A percentile compares a stretch with the other conserved stretches of the same genome.
These are phyloP conservation scores for Metschnikowia chrysomelidarum DNA, from an alignment of 805 yeast genomes.

Conservation along the genomic window DNA sequence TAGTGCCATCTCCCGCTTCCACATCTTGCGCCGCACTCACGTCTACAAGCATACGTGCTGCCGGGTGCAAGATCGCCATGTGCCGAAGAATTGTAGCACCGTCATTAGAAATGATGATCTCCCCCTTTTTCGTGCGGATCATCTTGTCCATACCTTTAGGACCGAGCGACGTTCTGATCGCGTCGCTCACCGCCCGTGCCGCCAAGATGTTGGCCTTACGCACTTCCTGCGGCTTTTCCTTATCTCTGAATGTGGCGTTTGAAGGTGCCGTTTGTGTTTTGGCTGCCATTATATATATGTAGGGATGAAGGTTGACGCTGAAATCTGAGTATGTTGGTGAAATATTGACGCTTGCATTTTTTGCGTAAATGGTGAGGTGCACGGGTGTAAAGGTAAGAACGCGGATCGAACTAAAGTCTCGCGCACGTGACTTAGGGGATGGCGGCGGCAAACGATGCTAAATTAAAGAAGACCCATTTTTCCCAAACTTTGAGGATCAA, in stretches of 20 bases:
- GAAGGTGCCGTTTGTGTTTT: conserved; percentile 44
- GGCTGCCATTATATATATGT: no score
- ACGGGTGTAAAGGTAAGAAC: no score
- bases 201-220: conserved; percentile 86
- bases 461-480: no score
- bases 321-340: no score
- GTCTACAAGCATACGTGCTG: conserved; percentile 95
- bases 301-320: no score
- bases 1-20: conserved; percentile 99
- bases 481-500: no score
- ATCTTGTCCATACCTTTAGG: conserved; percentile 99
- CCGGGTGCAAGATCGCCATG: conserved; percentile 99
- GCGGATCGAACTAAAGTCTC: no score
- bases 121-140: conserved; percentile 92
- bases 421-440: no score
- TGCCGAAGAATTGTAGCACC: conserved; percentile 96
- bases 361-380: no score
- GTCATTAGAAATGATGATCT: conserved; percentile 93
- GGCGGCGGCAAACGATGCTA: no score
- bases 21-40: conserved; percentile 97
- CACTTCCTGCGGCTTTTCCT: conserved; percentile 93
- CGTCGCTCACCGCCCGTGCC: conserved; percentile 93
- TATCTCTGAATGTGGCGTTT: conserved; percentile 87
- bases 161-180: conserved; percentile 91
- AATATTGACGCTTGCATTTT: no score